Evolutionary conservation across 1,284 basidiomycete genomes (phyloP).

Genomic region (Tremellales sp.): DNA sequence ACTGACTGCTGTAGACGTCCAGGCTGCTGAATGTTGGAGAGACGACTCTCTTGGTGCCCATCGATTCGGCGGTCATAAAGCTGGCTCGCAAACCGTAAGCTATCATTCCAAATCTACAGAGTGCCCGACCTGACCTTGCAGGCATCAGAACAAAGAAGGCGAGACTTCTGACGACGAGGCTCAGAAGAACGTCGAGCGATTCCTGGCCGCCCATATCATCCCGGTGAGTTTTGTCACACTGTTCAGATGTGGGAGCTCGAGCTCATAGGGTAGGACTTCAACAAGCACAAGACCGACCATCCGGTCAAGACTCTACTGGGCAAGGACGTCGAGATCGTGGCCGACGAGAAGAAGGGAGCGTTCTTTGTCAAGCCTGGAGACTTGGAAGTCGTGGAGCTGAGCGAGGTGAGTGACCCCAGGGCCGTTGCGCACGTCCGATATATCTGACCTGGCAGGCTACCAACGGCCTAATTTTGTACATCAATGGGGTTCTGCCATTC

Average conservation of each 20-base stretch:
- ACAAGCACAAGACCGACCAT: slow-evolving; percentile 12
- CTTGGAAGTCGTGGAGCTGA: slow-evolving; percentile 34
- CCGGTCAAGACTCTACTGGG: slow-evolving; percentile 27
- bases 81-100: slow-evolving; percentile 42
- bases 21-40: slow-evolving; percentile 17
- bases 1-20: slow-evolving; percentile 12
- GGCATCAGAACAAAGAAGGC: slow-evolving; percentile 21
- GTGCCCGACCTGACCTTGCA: background rate
- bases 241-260: background rate
- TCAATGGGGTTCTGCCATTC: slow-evolving; percentile 30
- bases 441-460: slow-evolving; percentile 16
- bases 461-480: slow-evolving; percentile 40
- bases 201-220: slow-evolving; percentile 40
- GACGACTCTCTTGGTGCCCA: slow-evolving; percentile 43
- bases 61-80: slow-evolving; percentile 40
- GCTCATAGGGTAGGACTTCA: slow-evolving; percentile 10
- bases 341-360: slow-evolving; percentile 19
- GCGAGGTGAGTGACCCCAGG: slow-evolving; percentile 24
- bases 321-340: slow-evolving; percentile 21
- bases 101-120: background rate
- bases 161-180: slow-evolving; percentile 18
- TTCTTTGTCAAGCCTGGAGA: slow-evolving; percentile 38
- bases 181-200: slow-evolving; percentile 32
- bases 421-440: background rate
- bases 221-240: slow-evolving; percentile 19